phyloP scores from a whole-genome alignment of 2,329 filamentous ascomycete genomes.

The Xylaria digitata region DNA sequence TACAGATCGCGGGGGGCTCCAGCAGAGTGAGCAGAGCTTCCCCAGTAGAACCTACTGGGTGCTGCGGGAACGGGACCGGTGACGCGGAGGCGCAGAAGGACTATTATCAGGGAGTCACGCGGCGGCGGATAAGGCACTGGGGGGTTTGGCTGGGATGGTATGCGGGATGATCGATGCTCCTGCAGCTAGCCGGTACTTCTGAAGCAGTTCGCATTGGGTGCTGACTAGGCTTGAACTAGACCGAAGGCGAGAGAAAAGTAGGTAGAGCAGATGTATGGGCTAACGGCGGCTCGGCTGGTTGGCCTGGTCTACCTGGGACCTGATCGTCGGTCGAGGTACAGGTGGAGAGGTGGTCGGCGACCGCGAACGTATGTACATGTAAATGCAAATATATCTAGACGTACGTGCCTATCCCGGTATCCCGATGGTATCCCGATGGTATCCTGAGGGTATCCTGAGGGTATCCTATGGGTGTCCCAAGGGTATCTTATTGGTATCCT shows the following conservation, averaged over 20 bases:
- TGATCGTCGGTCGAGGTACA: slow-evolving; percentile 38
- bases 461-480: slow-evolving; percentile 13
- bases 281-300: slow-evolving; percentile 48
- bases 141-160: slow-evolving; percentile 52
- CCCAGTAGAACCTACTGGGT: slow-evolving; percentile 41
- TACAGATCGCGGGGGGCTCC: slow-evolving; percentile 47
- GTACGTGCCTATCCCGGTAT: slow-evolving; percentile 33
- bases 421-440: slow-evolving; percentile 18
- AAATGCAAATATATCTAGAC: slow-evolving; percentile 32
- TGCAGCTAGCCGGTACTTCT: slow-evolving; percentile 53
- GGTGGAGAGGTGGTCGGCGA: slow-evolving; percentile 41
- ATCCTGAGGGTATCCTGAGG: slow-evolving; percentile 19
- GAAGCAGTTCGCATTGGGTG: slow-evolving; percentile 53
- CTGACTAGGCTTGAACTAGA: slow-evolving; percentile 39
- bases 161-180: slow-evolving; percentile 53
- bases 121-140: slow-evolving; percentile 53
- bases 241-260: slow-evolving; percentile 22
- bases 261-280: slow-evolving; percentile 35
- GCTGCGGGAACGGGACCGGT: slow-evolving; percentile 45
- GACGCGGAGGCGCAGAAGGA: slow-evolving; percentile 46
- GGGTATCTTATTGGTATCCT: slow-evolving; percentile 23
- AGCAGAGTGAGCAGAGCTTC: slow-evolving; percentile 36
- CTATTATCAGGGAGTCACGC: slow-evolving; percentile 51
- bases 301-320: slow-evolving; percentile 40
- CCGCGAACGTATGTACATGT: slow-evolving; percentile 40